These are phyloP conservation scores for Botryobasidium botryosum DNA, from an alignment of 768 basidiomycete genomes.

Conservation along the genomic window DNA sequence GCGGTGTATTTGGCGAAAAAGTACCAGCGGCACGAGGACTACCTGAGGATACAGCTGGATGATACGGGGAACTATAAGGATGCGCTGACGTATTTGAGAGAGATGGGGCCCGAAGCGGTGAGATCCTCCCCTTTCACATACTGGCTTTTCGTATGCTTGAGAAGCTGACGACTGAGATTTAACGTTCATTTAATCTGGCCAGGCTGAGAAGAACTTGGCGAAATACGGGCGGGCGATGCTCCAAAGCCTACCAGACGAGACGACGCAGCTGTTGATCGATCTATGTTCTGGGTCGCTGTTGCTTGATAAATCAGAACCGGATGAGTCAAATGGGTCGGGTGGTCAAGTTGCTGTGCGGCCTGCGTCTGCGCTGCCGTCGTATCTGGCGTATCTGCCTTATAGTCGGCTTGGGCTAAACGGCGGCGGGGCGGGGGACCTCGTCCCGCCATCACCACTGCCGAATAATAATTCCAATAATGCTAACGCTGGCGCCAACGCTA, in stretches of 20 bases:
- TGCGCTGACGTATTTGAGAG: conserved; percentile 64
- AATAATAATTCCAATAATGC: not conserved
- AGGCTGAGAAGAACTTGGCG: conserved; percentile 73
- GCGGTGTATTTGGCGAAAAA: conserved; percentile 86
- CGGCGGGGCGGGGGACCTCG: not conserved
- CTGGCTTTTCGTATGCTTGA: no score
- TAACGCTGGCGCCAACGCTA: not conserved
- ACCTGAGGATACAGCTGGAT: conserved; percentile 84
- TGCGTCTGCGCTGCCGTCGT: conserved; percentile 33
- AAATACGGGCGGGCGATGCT: conserved; percentile 81
- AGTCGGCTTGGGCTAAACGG: conserved; percentile 25
- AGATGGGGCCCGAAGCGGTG: conserved; percentile 63
- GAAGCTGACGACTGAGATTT: not conserved
- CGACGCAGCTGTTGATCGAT: conserved; percentile 82
- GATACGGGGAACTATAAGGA: conserved; percentile 71
- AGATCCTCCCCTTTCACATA: conserved; percentile 18
- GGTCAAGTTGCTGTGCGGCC: not conserved
- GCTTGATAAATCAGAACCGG: conserved; percentile 5
- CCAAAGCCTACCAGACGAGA: conserved; percentile 65
- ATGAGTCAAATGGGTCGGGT: not conserved
- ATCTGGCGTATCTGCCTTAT: conserved; percentile 65
- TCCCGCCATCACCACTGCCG: not conserved
- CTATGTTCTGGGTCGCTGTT: conserved; percentile 60
- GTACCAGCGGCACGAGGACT: conserved; percentile 84
- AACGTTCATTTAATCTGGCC: not conserved